These are phyloP conservation scores for Saccharomycopsis synnaedendra DNA, from an alignment of 805 yeast species.

Conservation along the genomic window DNA sequence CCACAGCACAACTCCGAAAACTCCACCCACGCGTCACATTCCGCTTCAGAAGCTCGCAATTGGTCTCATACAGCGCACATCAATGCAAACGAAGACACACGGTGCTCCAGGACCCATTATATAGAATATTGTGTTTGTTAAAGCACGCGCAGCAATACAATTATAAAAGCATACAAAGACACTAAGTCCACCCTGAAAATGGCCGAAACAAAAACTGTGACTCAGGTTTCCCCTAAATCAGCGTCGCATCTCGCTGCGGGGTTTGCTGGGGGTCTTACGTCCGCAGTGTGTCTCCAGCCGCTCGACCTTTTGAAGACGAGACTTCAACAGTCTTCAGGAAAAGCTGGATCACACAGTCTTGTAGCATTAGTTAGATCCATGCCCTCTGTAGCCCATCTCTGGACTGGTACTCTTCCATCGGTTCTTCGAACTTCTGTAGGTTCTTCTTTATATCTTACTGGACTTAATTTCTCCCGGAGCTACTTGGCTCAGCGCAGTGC, in stretches of 20 bases:
- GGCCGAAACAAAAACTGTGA: not conserved
- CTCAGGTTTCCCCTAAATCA: not conserved
- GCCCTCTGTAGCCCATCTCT: slow-evolving; percentile 37
- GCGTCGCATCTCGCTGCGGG: slow-evolving; percentile 71
- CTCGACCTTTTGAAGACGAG: slow-evolving; percentile 91
- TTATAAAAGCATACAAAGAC: too few relatives aligned
- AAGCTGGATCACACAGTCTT: not conserved
- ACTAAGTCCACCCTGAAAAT: too few relatives aligned
- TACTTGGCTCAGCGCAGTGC: slow-evolving; percentile 28
- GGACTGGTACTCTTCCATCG: slow-evolving; percentile 94
- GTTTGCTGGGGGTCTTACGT: slow-evolving; percentile 80
- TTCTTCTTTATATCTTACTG: slow-evolving; percentile 73
- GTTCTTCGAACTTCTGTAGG: slow-evolving; percentile 86
- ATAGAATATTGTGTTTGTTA: too few relatives aligned
- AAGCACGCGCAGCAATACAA: too few relatives aligned
- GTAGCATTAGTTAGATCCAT: slow-evolving; percentile 3
- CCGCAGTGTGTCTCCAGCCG: slow-evolving; percentile 86
- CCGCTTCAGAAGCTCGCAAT: too few relatives aligned
- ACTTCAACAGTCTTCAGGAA: slow-evolving; percentile 37
- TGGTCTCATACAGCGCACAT: too few relatives aligned
- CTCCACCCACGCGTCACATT: too few relatives aligned
- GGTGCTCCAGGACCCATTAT: too few relatives aligned
- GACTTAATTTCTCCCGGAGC: slow-evolving; percentile 51
- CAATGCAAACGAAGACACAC: too few relatives aligned
- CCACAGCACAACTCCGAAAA: too few relatives aligned